phyloP scores from a whole-genome alignment of 1,139 yeast species.

The Nakaseomyces nivariensis region DNA sequence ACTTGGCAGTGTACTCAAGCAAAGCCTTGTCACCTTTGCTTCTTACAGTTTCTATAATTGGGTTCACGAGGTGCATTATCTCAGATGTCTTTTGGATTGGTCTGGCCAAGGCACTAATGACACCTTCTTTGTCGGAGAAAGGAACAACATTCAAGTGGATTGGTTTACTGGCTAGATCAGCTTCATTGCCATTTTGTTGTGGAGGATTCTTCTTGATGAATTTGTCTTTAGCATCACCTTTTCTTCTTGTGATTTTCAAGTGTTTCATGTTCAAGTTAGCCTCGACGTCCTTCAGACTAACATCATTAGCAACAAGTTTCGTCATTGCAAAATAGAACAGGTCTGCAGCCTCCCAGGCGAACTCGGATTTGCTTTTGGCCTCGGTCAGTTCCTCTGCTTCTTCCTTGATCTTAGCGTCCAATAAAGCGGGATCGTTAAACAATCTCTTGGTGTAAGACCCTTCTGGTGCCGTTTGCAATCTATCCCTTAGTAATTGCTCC shows the following conservation, averaged over 20 bases:
- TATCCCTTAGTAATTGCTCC: slow-evolving; percentile 48
- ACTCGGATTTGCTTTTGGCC: slow-evolving; percentile 58
- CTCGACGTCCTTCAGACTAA: slow-evolving; percentile 70
- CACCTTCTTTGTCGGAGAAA: slow-evolving; percentile 37
- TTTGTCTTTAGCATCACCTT: slow-evolving; percentile 89
- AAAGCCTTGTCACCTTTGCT: slow-evolving; percentile 77
- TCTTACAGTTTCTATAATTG: slow-evolving; percentile 74
- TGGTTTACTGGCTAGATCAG: slow-evolving; percentile 25
- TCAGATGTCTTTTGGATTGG: slow-evolving; percentile 88
- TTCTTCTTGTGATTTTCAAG: slow-evolving; percentile 79
- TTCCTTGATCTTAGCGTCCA: slow-evolving; percentile 82
- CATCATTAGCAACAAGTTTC: slow-evolving; percentile 78
- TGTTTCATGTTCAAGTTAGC: slow-evolving; percentile 75
- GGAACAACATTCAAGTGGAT: slow-evolving; percentile 58
- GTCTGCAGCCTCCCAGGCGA: slow-evolving; percentile 98
- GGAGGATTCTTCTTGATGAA: slow-evolving; percentile 34
- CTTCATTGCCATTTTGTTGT: slow-evolving; percentile 12
- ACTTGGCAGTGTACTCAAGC: slow-evolving; percentile 76
- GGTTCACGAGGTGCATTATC: slow-evolving; percentile 84
- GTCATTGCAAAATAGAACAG: slow-evolving; percentile 80
- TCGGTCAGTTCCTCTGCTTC: slow-evolving; percentile 95
- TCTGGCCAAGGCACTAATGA: slow-evolving; percentile 59
- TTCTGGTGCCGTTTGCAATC: slow-evolving; percentile 58
- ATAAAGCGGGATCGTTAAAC: slow-evolving; percentile 63
- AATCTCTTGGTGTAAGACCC: slow-evolving; percentile 90